Percentiles rank a stretch among this genome's conserved stretches.
These are phyloP conservation scores for Aegilops speltoides DNA, from an alignment of 176 grass and related monocot genomes.

Conservation along the genomic window DNA sequence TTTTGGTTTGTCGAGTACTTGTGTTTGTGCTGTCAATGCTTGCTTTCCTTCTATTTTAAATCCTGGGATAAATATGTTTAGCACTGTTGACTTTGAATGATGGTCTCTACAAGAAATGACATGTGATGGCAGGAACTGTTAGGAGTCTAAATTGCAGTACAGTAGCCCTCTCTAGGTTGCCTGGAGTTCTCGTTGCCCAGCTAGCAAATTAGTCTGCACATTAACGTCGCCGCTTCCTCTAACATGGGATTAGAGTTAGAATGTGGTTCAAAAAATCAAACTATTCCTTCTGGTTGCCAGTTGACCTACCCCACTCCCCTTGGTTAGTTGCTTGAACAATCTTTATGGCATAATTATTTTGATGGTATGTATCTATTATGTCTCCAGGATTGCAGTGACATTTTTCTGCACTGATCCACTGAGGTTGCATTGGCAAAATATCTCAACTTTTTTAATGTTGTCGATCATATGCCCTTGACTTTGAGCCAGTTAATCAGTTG, in stretches of 20 bases:
- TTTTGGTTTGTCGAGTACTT: background rate
- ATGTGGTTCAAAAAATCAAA: background rate
- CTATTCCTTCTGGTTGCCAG: background rate
- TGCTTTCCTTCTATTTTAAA: conserved; percentile 18
- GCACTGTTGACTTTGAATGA: conserved; percentile 1
- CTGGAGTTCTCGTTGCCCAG: background rate
- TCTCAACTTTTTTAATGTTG: background rate
- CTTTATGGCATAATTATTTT: background rate
- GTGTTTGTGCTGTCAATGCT: background rate
- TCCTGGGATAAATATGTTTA: background rate
- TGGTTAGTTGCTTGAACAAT: background rate
- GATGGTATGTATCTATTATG: conserved; percentile 6
- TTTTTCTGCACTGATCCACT: background rate
- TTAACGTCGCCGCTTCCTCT: background rate
- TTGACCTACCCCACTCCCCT: background rate
- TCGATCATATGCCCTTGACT: background rate
- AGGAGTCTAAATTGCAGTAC: background rate
- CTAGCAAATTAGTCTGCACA: background rate
- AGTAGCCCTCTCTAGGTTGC: background rate
- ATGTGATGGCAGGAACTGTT: background rate
- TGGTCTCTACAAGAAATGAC: background rate
- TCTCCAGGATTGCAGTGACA: background rate
- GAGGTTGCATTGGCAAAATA: background rate
- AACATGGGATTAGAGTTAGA: background rate
- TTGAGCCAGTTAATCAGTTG: background rate